Percentiles rank a stretch among this genome's conserved stretches.
phyloP scores from a whole-genome alignment of 2,329 filamentous ascomycete species.

The Harringtonia lauricola region DNA sequence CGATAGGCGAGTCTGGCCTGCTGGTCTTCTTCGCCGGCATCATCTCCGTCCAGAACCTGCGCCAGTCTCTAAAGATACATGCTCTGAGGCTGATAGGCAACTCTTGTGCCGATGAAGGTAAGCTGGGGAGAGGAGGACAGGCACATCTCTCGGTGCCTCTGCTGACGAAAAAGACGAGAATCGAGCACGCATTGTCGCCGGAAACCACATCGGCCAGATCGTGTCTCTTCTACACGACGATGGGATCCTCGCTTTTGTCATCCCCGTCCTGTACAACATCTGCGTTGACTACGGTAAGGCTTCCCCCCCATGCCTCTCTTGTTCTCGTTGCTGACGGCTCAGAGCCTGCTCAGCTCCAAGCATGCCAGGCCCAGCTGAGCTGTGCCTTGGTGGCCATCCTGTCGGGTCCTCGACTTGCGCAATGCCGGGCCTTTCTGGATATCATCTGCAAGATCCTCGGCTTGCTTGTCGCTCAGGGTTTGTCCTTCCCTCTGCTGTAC shows the following conservation, averaged over 20 bases:
- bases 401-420: slow-evolving; percentile 29
- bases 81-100: slow-evolving; percentile 49
- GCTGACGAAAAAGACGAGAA: slow-evolving; percentile 39
- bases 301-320: neutral
- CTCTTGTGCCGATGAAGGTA: slow-evolving; percentile 49
- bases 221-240: slow-evolving; percentile 36
- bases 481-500: slow-evolving; percentile 1
- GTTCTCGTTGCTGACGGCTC: neutral
- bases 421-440: slow-evolving; percentile 31
- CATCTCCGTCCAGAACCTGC: slow-evolving; percentile 26
- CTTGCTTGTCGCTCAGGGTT: slow-evolving; percentile 40
- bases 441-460: slow-evolving; percentile 47
- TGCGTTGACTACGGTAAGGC: slow-evolving; percentile 48
- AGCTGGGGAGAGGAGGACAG: neutral
- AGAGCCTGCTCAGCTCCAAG: slow-evolving; percentile 48
- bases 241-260: slow-evolving; percentile 36
- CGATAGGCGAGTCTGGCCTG: slow-evolving; percentile 46
- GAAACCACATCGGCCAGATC: slow-evolving; percentile 34
- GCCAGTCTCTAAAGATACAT: slow-evolving; percentile 37
- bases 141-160: neutral
- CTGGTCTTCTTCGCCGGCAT: slow-evolving; percentile 43
- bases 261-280: slow-evolving; percentile 52
- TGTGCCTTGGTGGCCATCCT: slow-evolving; percentile 37
- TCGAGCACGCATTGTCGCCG: slow-evolving; percentile 40
- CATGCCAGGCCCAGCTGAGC: slow-evolving; percentile 40